Evolutionary conservation across 192 early-diverging fungal species (phyloP).

Genomic region (Coemansia sp.): DNA sequence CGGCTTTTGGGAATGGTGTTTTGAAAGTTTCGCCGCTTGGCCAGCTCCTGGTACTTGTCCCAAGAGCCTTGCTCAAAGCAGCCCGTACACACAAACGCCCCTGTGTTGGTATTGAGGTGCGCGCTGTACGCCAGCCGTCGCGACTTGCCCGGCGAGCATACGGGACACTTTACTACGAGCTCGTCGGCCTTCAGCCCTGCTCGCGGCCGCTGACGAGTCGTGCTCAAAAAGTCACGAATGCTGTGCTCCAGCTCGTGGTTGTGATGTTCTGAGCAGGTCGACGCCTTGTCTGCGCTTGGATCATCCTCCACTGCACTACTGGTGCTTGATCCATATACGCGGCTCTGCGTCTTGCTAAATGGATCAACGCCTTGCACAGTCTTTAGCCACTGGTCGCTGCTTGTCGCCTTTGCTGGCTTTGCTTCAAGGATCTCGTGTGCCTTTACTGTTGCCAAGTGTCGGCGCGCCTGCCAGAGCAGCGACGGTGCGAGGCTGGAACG

Average conservation of each 20-base stretch:
- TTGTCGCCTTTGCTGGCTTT: not conserved
- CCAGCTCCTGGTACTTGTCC: constrained; percentile 60
- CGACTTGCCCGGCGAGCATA: constrained; percentile 54
- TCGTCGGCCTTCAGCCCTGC: constrained; percentile 54
- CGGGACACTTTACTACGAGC: constrained; percentile 56
- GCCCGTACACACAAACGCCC: constrained; percentile 60
- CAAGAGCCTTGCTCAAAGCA: constrained; percentile 63
- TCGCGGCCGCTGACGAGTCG: constrained; percentile 53
- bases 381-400: constrained; percentile 11
- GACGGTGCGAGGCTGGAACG: not conserved
- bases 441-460: constrained; percentile 4
- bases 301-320: not conserved
- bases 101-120: constrained; percentile 56
- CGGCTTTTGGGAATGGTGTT: constrained; percentile 41
- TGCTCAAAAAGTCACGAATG: constrained; percentile 46
- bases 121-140: constrained; percentile 60
- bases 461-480: constrained; percentile 3
- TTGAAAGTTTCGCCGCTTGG: constrained; percentile 39
- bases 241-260: constrained; percentile 21
- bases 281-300: not conserved
- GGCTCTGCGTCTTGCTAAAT: not conserved
- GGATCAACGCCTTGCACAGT: constrained; percentile 5
- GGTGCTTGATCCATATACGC: not conserved
- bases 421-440: not conserved
- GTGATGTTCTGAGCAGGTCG: not conserved